Conservation (phyloP, 108 stramenopile species). For the Seminavis robusta region DNA sequence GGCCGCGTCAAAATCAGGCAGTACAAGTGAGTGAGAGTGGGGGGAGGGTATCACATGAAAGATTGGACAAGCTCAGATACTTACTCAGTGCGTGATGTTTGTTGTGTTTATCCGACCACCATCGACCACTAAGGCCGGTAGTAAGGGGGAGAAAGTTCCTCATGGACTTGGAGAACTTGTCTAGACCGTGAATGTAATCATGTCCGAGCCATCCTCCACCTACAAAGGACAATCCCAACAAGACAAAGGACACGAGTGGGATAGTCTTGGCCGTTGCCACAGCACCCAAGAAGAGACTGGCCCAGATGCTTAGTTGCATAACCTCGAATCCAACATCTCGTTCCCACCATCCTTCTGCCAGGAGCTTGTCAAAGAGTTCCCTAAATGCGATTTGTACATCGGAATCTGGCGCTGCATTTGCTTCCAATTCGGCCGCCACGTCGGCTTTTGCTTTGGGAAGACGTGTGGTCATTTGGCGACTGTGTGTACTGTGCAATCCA, state of each 20-base stretch:
- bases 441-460: conserved; percentile 34
- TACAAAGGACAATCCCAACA: conserved; percentile 51
- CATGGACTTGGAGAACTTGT: conserved; percentile 41
- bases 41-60: neutral
- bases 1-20: conserved; percentile 12
- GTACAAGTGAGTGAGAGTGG: neutral
- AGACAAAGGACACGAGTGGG: conserved; percentile 23
- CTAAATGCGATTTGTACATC: conserved; percentile 52
- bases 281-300: conserved; percentile 35
- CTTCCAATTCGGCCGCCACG: conserved; percentile 27
- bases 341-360: conserved; percentile 66
- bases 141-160: conserved; percentile 49
- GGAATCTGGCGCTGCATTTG: conserved; percentile 25
- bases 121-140: conserved; percentile 50
- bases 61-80: neutral
- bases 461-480: conserved; percentile 45
- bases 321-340: conserved; percentile 50
- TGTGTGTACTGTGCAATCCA: conserved; percentile 60
- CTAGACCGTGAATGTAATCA: conserved; percentile 72
- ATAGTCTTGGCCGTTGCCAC: conserved; percentile 33
- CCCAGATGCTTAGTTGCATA: conserved; percentile 41
- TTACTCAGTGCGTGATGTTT: conserved; percentile 40
- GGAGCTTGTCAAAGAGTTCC: conserved; percentile 46
- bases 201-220: conserved; percentile 76
- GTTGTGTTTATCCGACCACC: conserved; percentile 71